A percentile compares a stretch with the other conserved stretches of the same genome.
phyloP scores from a whole-genome alignment of 1,284 basidiomycete species.

The Phellopilus nigrolimitatus region DNA sequence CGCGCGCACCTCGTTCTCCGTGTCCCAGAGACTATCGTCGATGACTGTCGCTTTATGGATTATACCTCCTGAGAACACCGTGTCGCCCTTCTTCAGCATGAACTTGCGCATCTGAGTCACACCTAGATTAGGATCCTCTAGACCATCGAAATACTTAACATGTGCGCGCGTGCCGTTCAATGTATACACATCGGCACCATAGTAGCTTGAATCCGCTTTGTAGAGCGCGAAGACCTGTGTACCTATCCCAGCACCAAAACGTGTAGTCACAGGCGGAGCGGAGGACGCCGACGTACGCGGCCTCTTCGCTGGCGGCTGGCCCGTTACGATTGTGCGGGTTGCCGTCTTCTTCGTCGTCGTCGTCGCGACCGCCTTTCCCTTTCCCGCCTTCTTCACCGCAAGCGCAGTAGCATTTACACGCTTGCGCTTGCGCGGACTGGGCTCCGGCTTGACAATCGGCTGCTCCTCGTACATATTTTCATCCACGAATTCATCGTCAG shows the following conservation, averaged over 20 bases:
- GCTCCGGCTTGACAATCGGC: conserved; percentile 9
- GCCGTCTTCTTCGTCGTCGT: conserved; percentile 19
- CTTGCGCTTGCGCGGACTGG: conserved; percentile 46
- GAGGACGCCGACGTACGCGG: background rate
- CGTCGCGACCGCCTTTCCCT: conserved; percentile 25
- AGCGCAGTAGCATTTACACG: conserved; percentile 29
- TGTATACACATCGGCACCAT: conserved; percentile 50
- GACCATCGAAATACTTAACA: conserved; percentile 52
- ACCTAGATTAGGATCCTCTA: conserved; percentile 36
- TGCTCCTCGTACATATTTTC: conserved; percentile 27
- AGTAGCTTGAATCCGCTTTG: conserved; percentile 56
- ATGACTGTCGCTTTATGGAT: conserved; percentile 32
- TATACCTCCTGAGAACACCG: conserved; percentile 36
- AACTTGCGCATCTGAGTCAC: conserved; percentile 51
- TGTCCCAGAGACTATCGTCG: conserved; percentile 32
- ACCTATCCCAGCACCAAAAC: conserved; percentile 21
- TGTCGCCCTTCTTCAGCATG: conserved; percentile 49
- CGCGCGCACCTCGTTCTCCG: conserved; percentile 35
- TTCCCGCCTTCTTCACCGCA: conserved; percentile 22
- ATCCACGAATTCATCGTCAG: conserved; percentile 42
- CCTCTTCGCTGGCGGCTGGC: conserved; percentile 3
- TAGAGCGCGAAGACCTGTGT: conserved; percentile 66
- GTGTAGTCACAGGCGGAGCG: conserved; percentile 22
- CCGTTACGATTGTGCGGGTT: background rate
- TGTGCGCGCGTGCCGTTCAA: conserved; percentile 32